Evolutionary conservation across 2,329 filamentous ascomycete genomes (phyloP).

Genomic region (Penicillium sp.): DNA sequence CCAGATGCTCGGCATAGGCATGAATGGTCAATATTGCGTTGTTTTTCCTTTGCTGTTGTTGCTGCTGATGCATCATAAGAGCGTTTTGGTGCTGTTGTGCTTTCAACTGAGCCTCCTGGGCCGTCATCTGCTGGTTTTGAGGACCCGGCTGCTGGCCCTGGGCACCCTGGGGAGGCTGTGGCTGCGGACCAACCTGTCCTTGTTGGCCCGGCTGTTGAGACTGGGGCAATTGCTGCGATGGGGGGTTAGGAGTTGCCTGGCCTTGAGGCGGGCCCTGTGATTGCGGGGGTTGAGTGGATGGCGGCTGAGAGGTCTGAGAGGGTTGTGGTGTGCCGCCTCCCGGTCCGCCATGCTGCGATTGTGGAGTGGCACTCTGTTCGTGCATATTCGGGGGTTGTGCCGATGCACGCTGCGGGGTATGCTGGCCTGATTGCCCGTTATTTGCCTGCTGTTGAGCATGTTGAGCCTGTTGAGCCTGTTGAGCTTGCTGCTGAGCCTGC

Average conservation of each 20-base stretch:
- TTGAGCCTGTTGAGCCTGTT: conserved; percentile 28
- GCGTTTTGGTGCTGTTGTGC: conserved; percentile 41
- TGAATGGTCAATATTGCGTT: conserved; percentile 53
- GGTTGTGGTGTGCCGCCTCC: conserved; percentile 41
- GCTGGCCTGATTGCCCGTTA: conserved; percentile 23
- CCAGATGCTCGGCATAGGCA: conserved; percentile 57
- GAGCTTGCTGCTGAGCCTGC: conserved; percentile 38
- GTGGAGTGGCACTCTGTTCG: conserved; percentile 43
- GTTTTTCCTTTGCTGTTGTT: conserved; percentile 33
- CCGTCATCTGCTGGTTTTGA: conserved; percentile 40
- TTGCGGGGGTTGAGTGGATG: conserved; percentile 36
- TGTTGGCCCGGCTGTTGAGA: conserved; percentile 34
- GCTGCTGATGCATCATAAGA: conserved; percentile 41
- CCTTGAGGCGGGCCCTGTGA: conserved; percentile 36
- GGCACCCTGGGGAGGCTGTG: conserved; percentile 30
- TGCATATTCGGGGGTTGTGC: conserved; percentile 45
- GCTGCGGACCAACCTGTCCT: conserved; percentile 32
- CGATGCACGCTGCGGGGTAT: conserved; percentile 41
- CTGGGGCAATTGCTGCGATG: conserved; percentile 39
- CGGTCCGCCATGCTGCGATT: conserved; percentile 43
- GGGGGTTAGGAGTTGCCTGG: conserved; percentile 37
- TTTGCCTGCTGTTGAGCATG: conserved; percentile 21
- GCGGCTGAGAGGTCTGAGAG: conserved; percentile 29
- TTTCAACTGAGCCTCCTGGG: conserved; percentile 42
- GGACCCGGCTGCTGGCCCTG: conserved; percentile 34